phyloP scores from a whole-genome alignment of 2,329 filamentous ascomycete genomes.

The Cladobotryum protrusum region DNA sequence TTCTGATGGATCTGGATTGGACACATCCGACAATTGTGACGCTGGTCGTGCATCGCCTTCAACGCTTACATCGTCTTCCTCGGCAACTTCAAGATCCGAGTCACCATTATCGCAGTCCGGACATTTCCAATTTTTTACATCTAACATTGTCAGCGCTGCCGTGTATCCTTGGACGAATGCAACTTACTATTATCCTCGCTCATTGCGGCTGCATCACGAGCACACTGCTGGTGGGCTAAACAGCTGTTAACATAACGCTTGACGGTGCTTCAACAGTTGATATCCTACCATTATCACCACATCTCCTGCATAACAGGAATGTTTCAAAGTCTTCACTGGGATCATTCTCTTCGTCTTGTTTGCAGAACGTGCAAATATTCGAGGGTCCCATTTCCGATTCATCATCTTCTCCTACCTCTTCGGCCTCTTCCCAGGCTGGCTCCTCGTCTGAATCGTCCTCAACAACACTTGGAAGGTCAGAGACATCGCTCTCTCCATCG shows the following conservation, averaged over 20 bases:
- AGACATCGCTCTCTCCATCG: constrained; percentile 44
- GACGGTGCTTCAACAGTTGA: neutral
- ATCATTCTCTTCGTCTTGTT: constrained; percentile 74
- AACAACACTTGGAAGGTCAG: constrained; percentile 41
- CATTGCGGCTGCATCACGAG: constrained; percentile 54
- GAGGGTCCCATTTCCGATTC: constrained; percentile 46
- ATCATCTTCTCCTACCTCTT: constrained; percentile 53
- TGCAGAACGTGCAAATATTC: constrained; percentile 64
- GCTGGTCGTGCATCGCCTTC: constrained; percentile 17
- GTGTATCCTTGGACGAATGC: neutral
- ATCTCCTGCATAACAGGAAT: constrained; percentile 69
- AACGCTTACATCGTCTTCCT: constrained; percentile 17
- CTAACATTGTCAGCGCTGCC: constrained; percentile 27
- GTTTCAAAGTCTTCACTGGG: constrained; percentile 75
- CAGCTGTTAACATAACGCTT: constrained; percentile 31
- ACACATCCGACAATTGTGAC: constrained; percentile 23
- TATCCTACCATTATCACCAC: constrained; percentile 74
- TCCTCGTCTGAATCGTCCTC: constrained; percentile 49
- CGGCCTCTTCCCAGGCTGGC: constrained; percentile 47
- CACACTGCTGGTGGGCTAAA: constrained; percentile 86
- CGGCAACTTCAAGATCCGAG: constrained; percentile 24
- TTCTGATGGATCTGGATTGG: constrained; percentile 60
- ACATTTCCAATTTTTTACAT: constrained; percentile 43
- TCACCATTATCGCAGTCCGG: constrained; percentile 39
- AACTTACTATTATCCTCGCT: constrained; percentile 26